phyloP scores from a whole-genome alignment of 768 basidiomycete species.

The Hortiboletus flavorubellus region DNA sequence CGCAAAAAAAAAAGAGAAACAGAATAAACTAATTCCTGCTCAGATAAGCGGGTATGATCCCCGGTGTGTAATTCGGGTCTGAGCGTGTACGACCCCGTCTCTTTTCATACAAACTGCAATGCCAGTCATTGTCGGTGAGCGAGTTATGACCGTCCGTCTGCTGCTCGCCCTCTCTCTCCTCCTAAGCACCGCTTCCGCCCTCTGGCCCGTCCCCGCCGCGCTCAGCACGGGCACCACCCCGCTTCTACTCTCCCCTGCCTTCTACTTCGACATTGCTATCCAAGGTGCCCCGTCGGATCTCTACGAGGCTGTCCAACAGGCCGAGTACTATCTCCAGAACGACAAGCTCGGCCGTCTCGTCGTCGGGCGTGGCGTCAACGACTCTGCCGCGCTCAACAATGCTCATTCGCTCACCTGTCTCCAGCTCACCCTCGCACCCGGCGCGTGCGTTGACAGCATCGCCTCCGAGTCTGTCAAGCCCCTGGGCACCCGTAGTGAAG shows the following conservation, averaged over 20 bases:
- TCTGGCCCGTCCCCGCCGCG: conserved; percentile 34
- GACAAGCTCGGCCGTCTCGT: conserved; percentile 41
- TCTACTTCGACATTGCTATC: conserved; percentile 28
- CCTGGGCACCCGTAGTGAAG: conserved; percentile 40
- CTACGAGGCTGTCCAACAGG: conserved; percentile 30
- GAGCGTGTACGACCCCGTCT: too few species aligned
- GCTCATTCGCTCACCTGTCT: conserved; percentile 30
- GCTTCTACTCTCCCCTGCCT: conserved; percentile 25
- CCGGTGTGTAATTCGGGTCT: too few species aligned
- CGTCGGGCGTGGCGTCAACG: conserved; percentile 37
- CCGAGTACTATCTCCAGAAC: conserved; percentile 29
- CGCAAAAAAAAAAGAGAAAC: too few species aligned
- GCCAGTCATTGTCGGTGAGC: too few species aligned
- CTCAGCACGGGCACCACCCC: conserved; percentile 23
- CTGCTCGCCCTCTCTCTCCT: conserved; percentile 13
- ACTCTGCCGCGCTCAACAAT: conserved; percentile 23
- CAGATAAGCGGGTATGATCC: too few species aligned
- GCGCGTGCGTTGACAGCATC: conserved; percentile 27
- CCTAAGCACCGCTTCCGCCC: conserved; percentile 3
- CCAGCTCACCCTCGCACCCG: conserved; percentile 22
- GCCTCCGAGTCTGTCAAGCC: conserved; percentile 34
- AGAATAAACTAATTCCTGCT: too few species aligned
- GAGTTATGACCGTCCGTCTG: conserved; percentile 4
- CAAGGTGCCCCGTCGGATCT: conserved; percentile 32
- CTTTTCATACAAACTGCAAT: too few species aligned